phyloP scores from a whole-genome alignment of 768 basidiomycete genomes.

The Tylopilus balloui region DNA sequence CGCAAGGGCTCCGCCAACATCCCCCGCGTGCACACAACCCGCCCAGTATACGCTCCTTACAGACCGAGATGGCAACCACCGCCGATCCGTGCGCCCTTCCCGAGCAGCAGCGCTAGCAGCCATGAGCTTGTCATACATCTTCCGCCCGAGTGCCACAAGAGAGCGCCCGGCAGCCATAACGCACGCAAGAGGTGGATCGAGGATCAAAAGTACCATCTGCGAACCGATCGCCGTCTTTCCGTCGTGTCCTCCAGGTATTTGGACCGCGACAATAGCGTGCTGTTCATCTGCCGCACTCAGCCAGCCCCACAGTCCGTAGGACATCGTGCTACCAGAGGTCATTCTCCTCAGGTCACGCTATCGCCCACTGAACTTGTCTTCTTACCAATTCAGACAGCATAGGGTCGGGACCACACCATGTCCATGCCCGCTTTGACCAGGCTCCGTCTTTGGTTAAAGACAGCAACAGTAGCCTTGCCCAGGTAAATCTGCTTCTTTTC shows the following conservation, averaged over 20 bases:
- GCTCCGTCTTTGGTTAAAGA: not conserved
- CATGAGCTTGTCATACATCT: conserved; percentile 3
- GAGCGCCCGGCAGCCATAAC: conserved; percentile 3
- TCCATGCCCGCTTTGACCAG: not conserved
- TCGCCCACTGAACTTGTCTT: not conserved
- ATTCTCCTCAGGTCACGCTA: not conserved
- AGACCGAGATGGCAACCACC: conserved; percentile 2
- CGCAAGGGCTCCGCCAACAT: conserved; percentile 31
- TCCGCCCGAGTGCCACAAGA: conserved; percentile 14
- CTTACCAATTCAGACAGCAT: conserved; percentile 1
- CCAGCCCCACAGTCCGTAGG: not conserved
- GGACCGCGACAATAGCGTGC: conserved; percentile 2
- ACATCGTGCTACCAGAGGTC: conserved; percentile 4
- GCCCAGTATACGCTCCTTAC: not conserved
- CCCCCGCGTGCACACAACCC: conserved; percentile 23
- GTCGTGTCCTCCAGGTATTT: conserved; percentile 9
- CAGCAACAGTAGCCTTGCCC: not conserved
- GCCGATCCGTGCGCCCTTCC: not conserved
- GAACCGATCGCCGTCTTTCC: conserved; percentile 6
- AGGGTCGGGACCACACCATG: not conserved
- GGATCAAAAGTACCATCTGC: conserved; percentile 7
- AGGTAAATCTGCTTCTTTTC: conserved; percentile 6
- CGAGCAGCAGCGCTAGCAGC: not conserved
- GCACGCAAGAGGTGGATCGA: conserved; percentile 13
- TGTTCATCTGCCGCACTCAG: conserved; percentile 9